phyloP scores from a whole-genome alignment of 306 rosid species.

The Arachis hypogaea region DNA sequence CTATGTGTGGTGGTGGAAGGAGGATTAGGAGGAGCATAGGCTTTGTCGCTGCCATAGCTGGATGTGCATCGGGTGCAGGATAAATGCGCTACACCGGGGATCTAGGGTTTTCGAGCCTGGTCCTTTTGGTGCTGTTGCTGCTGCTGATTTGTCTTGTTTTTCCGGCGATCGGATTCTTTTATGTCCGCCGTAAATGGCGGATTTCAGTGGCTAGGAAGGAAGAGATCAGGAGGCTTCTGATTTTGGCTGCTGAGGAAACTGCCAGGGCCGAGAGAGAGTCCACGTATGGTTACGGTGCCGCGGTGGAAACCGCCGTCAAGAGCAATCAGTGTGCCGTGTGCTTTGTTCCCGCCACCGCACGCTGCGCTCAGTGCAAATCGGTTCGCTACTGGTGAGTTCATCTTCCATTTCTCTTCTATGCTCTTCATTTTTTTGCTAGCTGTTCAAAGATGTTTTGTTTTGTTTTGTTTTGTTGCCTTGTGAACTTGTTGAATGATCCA shows the following conservation, averaged over 20 bases:
- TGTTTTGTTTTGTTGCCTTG: not conserved
- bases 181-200: slow-evolving; percentile 69
- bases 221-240: slow-evolving; percentile 80
- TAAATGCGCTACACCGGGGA: slow-evolving; percentile 80
- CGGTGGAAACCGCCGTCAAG: slow-evolving; percentile 18
- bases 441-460: slow-evolving; percentile 1
- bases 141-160: slow-evolving; percentile 50
- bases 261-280: slow-evolving; percentile 81
- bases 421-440: not conserved
- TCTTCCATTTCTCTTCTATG: not conserved
- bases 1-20: slow-evolving; percentile 56
- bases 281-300: slow-evolving; percentile 37
- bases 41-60: slow-evolving; percentile 44
- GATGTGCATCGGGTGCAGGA: slow-evolving; percentile 60
- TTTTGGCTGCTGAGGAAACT: slow-evolving; percentile 75
- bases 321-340: slow-evolving; percentile 73
- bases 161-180: slow-evolving; percentile 53
- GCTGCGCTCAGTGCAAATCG: slow-evolving; percentile 82
- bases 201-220: slow-evolving; percentile 62
- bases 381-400: slow-evolving; percentile 82
- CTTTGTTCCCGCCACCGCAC: slow-evolving; percentile 70
- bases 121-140: slow-evolving; percentile 56
- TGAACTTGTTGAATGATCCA: slow-evolving; percentile 23
- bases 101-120: slow-evolving; percentile 83
- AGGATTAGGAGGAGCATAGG: slow-evolving; percentile 39